A percentile compares a stretch with the other conserved stretches of the same genome.
These are phyloP conservation scores for Beauveria scarabaeidicola DNA, from an alignment of 2,329 filamentous ascomycete genomes.

Conservation along the genomic window DNA sequence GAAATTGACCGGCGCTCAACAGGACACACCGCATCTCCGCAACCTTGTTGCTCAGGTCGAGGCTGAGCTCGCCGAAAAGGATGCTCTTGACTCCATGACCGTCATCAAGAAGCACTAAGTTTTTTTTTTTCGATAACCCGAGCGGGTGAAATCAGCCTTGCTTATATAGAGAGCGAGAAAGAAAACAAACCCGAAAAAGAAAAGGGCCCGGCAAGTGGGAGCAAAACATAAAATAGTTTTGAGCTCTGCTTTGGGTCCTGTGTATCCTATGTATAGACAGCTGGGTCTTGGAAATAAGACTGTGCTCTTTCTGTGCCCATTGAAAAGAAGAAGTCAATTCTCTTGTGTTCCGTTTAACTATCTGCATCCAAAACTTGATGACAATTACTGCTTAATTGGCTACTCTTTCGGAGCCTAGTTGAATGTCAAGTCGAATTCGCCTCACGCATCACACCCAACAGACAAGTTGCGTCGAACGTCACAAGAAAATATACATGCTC, in stretches of 20 bases:
- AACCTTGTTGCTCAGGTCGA: slow-evolving; percentile 45
- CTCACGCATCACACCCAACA: too few species aligned
- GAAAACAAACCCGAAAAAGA: background rate
- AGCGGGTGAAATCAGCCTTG: background rate
- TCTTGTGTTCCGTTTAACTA: background rate
- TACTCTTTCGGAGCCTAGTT: too few species aligned
- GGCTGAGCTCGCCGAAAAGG: slow-evolving; percentile 42
- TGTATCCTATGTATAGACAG: slow-evolving; percentile 29
- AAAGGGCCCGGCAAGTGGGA: background rate
- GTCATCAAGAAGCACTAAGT: slow-evolving; percentile 42
- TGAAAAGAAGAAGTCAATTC: background rate
- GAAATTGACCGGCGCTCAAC: background rate
- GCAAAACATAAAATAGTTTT: background rate
- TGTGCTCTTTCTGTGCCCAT: background rate
- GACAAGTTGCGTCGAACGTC: too few species aligned
- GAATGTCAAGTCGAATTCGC: too few species aligned
- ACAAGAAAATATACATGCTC: background rate
- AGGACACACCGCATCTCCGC: slow-evolving; percentile 47
- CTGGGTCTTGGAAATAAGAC: slow-evolving; percentile 14
- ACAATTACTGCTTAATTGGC: too few species aligned
- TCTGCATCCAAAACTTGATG: too few species aligned
- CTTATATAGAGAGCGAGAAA: background rate
- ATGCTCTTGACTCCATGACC: slow-evolving; percentile 41
- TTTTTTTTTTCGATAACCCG: background rate
- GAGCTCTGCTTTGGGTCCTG: slow-evolving; percentile 12